Evolutionary conservation across 345 rosid species (phyloP).

Genomic region (Viola odorata): DNA sequence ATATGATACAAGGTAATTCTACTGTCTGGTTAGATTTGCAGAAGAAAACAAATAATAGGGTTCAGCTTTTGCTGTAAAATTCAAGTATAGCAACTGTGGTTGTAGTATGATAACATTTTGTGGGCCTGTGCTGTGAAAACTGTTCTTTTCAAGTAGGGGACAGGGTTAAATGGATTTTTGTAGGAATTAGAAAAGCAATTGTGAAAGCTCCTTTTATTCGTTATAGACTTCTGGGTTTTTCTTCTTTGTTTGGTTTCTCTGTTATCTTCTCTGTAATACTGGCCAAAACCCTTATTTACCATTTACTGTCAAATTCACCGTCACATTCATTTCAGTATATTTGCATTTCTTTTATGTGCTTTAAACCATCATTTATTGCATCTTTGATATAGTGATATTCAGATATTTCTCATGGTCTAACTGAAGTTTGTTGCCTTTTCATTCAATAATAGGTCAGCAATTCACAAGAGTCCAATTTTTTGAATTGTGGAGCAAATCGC

Average conservation of each 20-base stretch:
- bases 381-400: conserved; percentile 33
- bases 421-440: conserved; percentile 36
- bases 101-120: conserved; percentile 26
- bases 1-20: conserved; percentile 6
- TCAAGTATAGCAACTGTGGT: conserved; percentile 8
- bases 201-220: conserved; percentile 22
- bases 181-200: conserved; percentile 38
- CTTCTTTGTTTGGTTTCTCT: conserved; percentile 31
- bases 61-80: conserved; percentile 22
- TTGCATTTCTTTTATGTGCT: conserved; percentile 13
- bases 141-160: conserved; percentile 39
- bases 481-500: conserved; percentile 41
- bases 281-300: conserved; percentile 37
- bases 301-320: conserved; percentile 25
- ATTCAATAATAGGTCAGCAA: conserved; percentile 35
- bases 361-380: conserved; percentile 32
- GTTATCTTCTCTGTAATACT: conserved; percentile 40
- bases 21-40: conserved; percentile 12
- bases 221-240: conserved; percentile 37
- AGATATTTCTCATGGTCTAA: conserved; percentile 53
- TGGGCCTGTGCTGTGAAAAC: conserved; percentile 55
- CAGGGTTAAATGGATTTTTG: conserved; percentile 28
- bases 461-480: conserved; percentile 46
- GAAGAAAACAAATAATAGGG: conserved; percentile 20
- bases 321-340: conserved; percentile 15